These are phyloP conservation scores for Rosa lucieae DNA, from an alignment of 306 rosid species.

Conservation along the genomic window DNA sequence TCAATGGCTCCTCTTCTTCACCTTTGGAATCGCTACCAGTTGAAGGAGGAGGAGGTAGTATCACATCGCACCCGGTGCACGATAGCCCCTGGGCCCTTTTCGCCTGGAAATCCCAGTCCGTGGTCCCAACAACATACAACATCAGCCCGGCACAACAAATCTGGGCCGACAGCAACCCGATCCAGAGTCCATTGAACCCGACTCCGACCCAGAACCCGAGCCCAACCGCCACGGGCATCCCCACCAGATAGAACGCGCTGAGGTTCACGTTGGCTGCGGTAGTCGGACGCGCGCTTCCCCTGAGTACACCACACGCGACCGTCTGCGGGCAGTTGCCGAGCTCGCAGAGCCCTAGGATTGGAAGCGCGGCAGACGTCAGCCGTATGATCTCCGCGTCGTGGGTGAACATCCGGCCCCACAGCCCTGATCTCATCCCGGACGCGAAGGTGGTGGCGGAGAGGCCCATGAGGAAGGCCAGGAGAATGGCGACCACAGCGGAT, in stretches of 20 bases:
- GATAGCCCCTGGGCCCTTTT: constrained; percentile 55
- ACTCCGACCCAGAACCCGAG: constrained; percentile 56
- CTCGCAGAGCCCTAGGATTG: constrained; percentile 86
- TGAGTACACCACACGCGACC: constrained; percentile 77
- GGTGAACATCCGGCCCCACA: constrained; percentile 79
- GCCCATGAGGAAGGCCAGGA: constrained; percentile 51
- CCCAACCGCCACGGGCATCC: constrained; percentile 88
- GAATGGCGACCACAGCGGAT: constrained; percentile 59
- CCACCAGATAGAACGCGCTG: constrained; percentile 80
- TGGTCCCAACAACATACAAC: constrained; percentile 76
- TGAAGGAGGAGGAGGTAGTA: neutral
- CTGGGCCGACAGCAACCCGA: constrained; percentile 84
- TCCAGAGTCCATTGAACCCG: constrained; percentile 90
- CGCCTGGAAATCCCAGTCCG: constrained; percentile 78
- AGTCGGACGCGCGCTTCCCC: constrained; percentile 85
- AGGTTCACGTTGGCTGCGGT: constrained; percentile 82
- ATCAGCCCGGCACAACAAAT: constrained; percentile 80
- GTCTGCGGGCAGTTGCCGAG: constrained; percentile 97
- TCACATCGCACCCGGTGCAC: constrained; percentile 24
- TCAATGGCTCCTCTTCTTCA: constrained; percentile 34
- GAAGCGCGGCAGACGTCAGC: constrained; percentile 67
- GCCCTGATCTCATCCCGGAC: constrained; percentile 37
- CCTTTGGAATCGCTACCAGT: constrained; percentile 14
- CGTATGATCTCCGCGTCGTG: constrained; percentile 51
- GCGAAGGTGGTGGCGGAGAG: constrained; percentile 60